Base-by-base conservation (phyloP, 73 alveolate species). In the Tetrahymena borealis region DNA sequence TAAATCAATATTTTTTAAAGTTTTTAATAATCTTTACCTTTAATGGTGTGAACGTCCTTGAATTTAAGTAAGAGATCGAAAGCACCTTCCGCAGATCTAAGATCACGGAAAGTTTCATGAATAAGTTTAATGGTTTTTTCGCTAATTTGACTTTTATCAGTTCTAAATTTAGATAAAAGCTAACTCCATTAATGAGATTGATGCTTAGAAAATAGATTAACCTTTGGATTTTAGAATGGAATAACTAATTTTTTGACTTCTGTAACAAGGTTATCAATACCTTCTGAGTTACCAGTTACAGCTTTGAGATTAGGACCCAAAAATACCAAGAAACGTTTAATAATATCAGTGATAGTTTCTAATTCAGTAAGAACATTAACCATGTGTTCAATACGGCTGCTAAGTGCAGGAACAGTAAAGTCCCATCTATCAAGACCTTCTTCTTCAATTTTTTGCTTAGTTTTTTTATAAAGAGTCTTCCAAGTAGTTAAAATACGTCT, bases 11-110 rank as follows among this genome's bases (percentile, higher is more conserved):
- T 15, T 15, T 60, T 20, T 60, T 6, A 20, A 60, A 15, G 1
- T 6, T 24, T 24, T 18, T 16, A 0, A 15, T 20, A 60, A 18
- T 6, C 1, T 18, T 60, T 60, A 60, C 85, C 85, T 20, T 97
- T 97, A 94, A 99, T 95, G 38, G 99, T 98, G 78, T 94, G 96
- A 92, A 98, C 97, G 78, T 97, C 97, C 96, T 98, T 98, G 95
- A 98, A 98, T 79, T 98, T 98, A 24, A 97, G 96, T 32, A 98
- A 96, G 92, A 98, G 96, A 92, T 97, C 99, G 95, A 98, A 98
- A 35, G 99, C 99, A 78, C 99, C 99, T 95, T 98, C 99, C 3
- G 99, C 98, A 33, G 98, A 96, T 94, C 98, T 97, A 37, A 98
- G 97, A 78, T 97, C 99, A 40, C 91, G 95, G 95, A 98, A 98